Base-by-base conservation (phyloP, 306 rosid species). In the Lotus japonicus region DNA sequence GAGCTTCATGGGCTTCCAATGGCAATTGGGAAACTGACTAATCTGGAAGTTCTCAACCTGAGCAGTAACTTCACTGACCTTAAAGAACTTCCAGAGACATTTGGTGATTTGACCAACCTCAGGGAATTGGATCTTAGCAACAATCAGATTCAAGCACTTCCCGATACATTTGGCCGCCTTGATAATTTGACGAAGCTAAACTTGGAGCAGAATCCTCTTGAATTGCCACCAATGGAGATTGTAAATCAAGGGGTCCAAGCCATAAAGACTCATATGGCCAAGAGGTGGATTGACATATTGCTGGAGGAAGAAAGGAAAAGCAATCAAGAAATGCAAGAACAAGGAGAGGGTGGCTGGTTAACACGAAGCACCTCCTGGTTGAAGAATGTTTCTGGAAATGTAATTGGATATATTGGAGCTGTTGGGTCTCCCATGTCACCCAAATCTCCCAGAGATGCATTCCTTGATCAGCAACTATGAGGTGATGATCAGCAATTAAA, bases 171-270 rank as follows among this genome's bases (percentile, higher is more conserved):
- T 63, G 99, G 99, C 33, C 89, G 96, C 62, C 99, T 95, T 43
- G 95, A 87, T 36, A 88, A 74, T 49, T 75, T 95, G 86, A 77
- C 61, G 75, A 95, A 87, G 65, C 88, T 95, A 18, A 88, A 90
- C 88, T 42, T 95, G 87, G 96, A 90, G n/a, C 97, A 89, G 80
- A 95, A 90, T 74, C 97, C 99, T 52, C 83, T 95, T 52, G 80
- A 80, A 59, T n/a, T 87, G 74, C 99, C 99, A 14, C 99, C 99
- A 0, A 2, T 15, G 39, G 95, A 95, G 80, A 70, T 95, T 21
- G 92, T 88, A 41, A 82, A 77, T 26, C 84, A 54, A 68, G 99
- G 99, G 36, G 85, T 82, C n/a, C 81, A 84, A 51, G 92, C 92
- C 9, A 69, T 95, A 52, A 88, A 81, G 74, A 15, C 23, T 11